Evolutionary conservation across 2,329 filamentous ascomycete genomes (phyloP).

Genomic region (Pseudocercospora vitis): DNA sequence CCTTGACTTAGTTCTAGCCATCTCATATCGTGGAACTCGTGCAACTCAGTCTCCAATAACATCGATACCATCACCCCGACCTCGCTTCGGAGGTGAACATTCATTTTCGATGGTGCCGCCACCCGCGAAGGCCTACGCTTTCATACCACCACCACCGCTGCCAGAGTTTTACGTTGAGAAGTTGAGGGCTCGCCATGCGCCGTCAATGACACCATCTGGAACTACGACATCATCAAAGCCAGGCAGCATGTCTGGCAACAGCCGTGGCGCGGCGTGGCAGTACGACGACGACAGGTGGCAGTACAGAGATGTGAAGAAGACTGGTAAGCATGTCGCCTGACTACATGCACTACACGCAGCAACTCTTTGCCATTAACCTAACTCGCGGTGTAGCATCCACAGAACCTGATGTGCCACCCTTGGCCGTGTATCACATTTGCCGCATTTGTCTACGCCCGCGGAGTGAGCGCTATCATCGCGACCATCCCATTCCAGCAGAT

Average conservation of each 20-base stretch:
- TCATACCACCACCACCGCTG: constrained; percentile 33
- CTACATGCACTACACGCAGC: no score
- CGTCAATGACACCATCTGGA: constrained; percentile 10
- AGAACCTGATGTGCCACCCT: constrained; percentile 25
- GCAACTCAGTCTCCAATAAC: no score
- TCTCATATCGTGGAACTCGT: no score
- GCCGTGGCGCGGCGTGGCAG: no score
- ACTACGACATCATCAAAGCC: neutral
- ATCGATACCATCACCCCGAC: constrained; percentile 8
- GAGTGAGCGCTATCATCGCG: constrained; percentile 37
- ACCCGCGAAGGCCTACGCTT: constrained; percentile 18
- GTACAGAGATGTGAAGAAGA: neutral
- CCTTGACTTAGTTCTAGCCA: neutral
- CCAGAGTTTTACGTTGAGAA: constrained; percentile 30
- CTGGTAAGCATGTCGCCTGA: no score
- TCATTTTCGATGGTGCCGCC: constrained; percentile 21
- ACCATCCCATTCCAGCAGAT: constrained; percentile 36
- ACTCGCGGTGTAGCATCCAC: neutral
- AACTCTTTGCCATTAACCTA: neutral
- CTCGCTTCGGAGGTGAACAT: constrained; percentile 13
- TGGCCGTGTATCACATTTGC: constrained; percentile 39
- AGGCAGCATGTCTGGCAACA: neutral
- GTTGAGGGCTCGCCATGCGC: constrained; percentile 4
- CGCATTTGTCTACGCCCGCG: constrained; percentile 37
- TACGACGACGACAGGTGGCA: constrained; percentile 10